Evolutionary conservation across 768 basidiomycete genomes (phyloP).

Genomic region (Candolleomyces eurysporus): DNA sequence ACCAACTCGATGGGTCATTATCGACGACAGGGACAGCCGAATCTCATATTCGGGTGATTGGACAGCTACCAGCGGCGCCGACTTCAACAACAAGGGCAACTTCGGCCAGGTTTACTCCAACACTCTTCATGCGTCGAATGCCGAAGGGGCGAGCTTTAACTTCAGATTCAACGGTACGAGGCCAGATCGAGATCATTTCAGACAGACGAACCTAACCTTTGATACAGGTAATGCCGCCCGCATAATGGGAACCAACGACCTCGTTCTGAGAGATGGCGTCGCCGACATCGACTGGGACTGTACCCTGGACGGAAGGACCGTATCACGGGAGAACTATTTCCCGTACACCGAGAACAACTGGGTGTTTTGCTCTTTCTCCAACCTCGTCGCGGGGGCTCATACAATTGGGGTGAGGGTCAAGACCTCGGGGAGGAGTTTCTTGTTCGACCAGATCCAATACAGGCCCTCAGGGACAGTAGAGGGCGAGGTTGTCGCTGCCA

Average conservation of each 20-base stretch:
- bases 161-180: constrained; percentile 1
- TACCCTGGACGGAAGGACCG: constrained; percentile 1
- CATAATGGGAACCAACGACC: constrained; percentile 4
- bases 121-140: not conserved
- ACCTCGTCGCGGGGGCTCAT: not conserved
- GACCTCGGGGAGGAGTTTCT: constrained; percentile 1
- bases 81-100: constrained; percentile 1
- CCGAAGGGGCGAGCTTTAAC: not conserved
- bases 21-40: constrained; percentile 2
- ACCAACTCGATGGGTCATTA: constrained; percentile 2
- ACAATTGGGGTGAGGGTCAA: not conserved
- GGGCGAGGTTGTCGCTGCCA: constrained; percentile 1
- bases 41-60: not conserved
- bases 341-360: constrained; percentile 8
- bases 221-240: constrained; percentile 3
- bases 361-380: constrained; percentile 2
- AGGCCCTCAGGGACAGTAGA: constrained; percentile 1
- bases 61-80: not conserved
- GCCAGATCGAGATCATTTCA: not conserved
- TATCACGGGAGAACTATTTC: not conserved
- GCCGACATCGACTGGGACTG: constrained; percentile 5
- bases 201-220: not conserved
- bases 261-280: not conserved
- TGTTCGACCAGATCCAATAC: constrained; percentile 6
- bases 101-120: not conserved